Evolutionary conservation across 257 asterid species (phyloP).

Genomic region (Euphrasia confusa): DNA sequence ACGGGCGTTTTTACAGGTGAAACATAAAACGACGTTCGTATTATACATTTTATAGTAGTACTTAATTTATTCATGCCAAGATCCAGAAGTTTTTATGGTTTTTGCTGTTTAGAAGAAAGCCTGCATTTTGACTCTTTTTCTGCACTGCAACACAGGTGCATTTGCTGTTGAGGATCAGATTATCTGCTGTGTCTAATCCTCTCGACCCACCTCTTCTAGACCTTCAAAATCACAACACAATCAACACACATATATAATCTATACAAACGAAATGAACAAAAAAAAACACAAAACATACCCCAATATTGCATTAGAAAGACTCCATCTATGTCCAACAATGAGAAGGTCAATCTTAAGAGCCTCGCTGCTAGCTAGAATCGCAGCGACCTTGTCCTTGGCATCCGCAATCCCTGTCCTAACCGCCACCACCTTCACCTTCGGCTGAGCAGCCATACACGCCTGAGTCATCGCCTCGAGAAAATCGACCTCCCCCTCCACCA

Average conservation of each 20-base stretch:
- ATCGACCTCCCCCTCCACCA: constrained; percentile 27
- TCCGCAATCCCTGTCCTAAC: constrained; percentile 45
- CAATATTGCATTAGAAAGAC: constrained; percentile 48
- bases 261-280: too few relatives aligned
- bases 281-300: constrained; percentile 36
- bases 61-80: constrained; percentile 34
- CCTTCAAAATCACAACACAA: constrained; percentile 27
- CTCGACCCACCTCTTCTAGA: constrained; percentile 42
- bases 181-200: constrained; percentile 62
- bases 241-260: background rate
- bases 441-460: constrained; percentile 37
- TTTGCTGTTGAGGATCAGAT: constrained; percentile 61
- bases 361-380: constrained; percentile 40
- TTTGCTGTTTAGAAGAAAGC: constrained; percentile 64
- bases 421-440: constrained; percentile 40
- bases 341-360: constrained; percentile 47
- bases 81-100: constrained; percentile 72
- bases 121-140: constrained; percentile 66
- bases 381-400: constrained; percentile 58
- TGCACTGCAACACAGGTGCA: constrained; percentile 82
- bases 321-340: constrained; percentile 53
- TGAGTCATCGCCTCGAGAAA: constrained; percentile 54
- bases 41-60: too few relatives aligned
- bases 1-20: constrained; percentile 4
- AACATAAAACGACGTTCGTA: background rate